Evolutionary conservation across 192 early-diverging fungal genomes (phyloP).

Genomic region (Rhizophlyctis rosea): DNA sequence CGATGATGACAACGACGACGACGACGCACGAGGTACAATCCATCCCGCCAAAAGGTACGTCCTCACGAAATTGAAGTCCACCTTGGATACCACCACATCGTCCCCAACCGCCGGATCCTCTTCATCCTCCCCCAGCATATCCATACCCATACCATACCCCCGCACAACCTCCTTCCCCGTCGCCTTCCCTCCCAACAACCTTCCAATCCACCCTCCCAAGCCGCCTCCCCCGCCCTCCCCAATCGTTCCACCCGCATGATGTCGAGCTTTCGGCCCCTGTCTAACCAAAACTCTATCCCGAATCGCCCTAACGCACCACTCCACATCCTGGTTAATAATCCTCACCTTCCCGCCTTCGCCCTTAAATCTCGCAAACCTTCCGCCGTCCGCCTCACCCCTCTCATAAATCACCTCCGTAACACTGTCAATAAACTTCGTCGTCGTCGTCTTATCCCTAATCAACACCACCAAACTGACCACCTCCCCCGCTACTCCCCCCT

Average conservation of each 20-base stretch:
- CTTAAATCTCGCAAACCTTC: too few species aligned
- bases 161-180: too few species aligned
- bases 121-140: slow-evolving; percentile 26
- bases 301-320: slow-evolving; percentile 34
- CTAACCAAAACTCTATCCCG: slow-evolving; percentile 31
- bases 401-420: too few species aligned
- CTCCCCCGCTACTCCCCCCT: slow-evolving; percentile 26
- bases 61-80: slow-evolving; percentile 41
- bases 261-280: slow-evolving; percentile 10
- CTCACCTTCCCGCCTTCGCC: too few species aligned
- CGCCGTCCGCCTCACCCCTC: too few species aligned
- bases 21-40: slow-evolving; percentile 24
- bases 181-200: slow-evolving; percentile 11
- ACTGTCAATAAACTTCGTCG: slow-evolving; percentile 30
- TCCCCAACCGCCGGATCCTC: slow-evolving; percentile 27
- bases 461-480: slow-evolving; percentile 23
- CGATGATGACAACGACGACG: neutral
- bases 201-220: slow-evolving; percentile 11
- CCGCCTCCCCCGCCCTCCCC: slow-evolving; percentile 4
- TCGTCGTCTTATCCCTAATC: slow-evolving; percentile 32
- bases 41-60: slow-evolving; percentile 46
- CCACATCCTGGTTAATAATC: slow-evolving; percentile 42
- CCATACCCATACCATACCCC: too few species aligned
- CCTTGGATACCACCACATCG: slow-evolving; percentile 14
- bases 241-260: slow-evolving; percentile 16